Evolutionary conservation across 2,329 filamentous ascomycete genomes (phyloP).

Genomic region (Coniella vitis): DNA sequence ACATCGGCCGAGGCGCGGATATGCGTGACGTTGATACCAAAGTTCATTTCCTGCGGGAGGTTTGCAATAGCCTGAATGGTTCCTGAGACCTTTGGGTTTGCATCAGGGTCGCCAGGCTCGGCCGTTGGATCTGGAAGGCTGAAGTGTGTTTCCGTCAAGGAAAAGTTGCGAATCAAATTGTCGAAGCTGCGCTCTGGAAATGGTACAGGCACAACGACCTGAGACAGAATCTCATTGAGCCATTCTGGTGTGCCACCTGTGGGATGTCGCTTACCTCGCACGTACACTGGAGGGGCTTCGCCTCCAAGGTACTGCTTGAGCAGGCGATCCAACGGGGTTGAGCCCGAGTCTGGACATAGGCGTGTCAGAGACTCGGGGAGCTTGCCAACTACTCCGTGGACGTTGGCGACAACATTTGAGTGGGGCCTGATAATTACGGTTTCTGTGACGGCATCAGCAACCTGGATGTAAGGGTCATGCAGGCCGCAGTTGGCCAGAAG

Average conservation of each 20-base stretch:
- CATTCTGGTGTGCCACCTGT: conserved; percentile 67
- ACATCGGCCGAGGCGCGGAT: conserved; percentile 76
- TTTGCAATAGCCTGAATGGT: conserved; percentile 72
- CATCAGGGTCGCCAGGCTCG: conserved; percentile 64
- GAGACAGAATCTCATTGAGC: conserved; percentile 73
- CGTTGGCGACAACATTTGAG: conserved; percentile 59
- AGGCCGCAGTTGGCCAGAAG: conserved; percentile 74
- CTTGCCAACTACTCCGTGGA: conserved; percentile 63
- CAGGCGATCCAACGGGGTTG: conserved; percentile 78
- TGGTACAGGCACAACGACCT: conserved; percentile 75
- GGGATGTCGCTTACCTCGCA: conserved; percentile 68
- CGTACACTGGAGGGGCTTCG: conserved; percentile 69
- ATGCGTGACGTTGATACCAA: conserved; percentile 69
- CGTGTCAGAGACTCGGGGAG: conserved; percentile 68
- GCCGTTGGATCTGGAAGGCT: conserved; percentile 74
- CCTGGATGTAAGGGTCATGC: conserved; percentile 64
- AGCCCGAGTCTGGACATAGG: conserved; percentile 67
- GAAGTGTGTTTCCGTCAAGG: conserved; percentile 79
- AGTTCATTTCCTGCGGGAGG: conserved; percentile 80
- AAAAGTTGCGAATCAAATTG: conserved; percentile 80
- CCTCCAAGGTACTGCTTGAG: conserved; percentile 78
- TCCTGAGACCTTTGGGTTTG: conserved; percentile 75
- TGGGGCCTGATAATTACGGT: conserved; percentile 61
- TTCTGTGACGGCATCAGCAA: conserved; percentile 69
- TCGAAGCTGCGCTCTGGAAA: conserved; percentile 79